Evolutionary conservation across 2,329 filamentous ascomycete species (phyloP), one percentile per base, ranked within the genome.

Genomic region (Colletotrichum limetticola): DNA sequence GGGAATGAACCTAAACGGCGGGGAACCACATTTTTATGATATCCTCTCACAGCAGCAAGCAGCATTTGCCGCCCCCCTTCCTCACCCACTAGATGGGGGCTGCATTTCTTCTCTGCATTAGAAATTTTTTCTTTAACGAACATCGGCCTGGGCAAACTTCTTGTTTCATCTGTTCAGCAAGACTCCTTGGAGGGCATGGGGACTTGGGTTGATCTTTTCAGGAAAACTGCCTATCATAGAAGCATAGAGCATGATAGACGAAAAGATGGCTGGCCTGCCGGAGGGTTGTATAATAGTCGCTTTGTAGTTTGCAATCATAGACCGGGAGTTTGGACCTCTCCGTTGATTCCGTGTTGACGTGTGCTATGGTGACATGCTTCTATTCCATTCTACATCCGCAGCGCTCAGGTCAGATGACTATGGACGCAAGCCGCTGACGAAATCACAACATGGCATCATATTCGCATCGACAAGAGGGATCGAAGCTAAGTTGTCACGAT

Each of bases 321-420:
- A 76, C 61, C 19, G 49, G 87, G 85, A 76, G 89, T 91, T 79
- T 58, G 71, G 32, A 69, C 52, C 57, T 58, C 64, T 42, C 52
- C 26, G 19, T n/a, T 16, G 5, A 1, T 2, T 24, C n/a, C 30
- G 9, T 32, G 30, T 32, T 32, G 30, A 32, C 30, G 30, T 11
- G 8, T 32, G 9, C 8, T 32, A 9, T 32, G 30, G 30, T 11
- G 9, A 32, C 9, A 32, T 32, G 30, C 30, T 32, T 32, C 30
- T 11, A 32, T 32, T 11, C 1, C 30, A 32, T 32, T 4, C 30
- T 8, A 4, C 9, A 32, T 32, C 8, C 3, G 9, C 4, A 32
- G 30, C 8, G 30, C 3, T 32, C 4, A 11, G 0, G 22, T 42
- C 7, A 8, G 30, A 6, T 26, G 8, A n/a, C 8, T 7, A n/a